Evolutionary conservation across 257 asterid species (phyloP).

Genomic region (Rauvolfia tetraphylla): DNA sequence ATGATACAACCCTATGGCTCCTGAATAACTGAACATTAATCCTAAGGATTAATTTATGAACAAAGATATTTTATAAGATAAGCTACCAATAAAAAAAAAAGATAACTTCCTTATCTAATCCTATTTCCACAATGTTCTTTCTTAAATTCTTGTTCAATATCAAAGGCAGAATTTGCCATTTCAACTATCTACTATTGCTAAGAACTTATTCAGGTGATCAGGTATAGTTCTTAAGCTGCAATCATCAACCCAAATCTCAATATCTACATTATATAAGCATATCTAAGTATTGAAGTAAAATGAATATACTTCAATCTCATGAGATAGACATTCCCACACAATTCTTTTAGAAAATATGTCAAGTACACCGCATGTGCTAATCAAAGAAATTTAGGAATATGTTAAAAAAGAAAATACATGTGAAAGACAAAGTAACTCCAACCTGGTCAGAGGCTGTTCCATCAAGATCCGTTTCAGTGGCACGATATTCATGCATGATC

Average conservation of each 20-base stretch:
- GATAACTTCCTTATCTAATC: neutral
- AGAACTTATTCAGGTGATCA: neutral
- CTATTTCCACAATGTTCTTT: neutral
- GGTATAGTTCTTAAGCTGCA: neutral
- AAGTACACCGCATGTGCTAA: neutral
- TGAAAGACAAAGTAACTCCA: slow-evolving; percentile 5
- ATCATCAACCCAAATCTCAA: neutral
- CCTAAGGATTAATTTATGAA: neutral
- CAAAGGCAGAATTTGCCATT: neutral
- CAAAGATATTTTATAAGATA: neutral
- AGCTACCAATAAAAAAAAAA: neutral
- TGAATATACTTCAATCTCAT: neutral
- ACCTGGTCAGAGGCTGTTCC: slow-evolving; percentile 83
- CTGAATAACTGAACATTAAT: neutral
- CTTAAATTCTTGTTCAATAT: neutral
- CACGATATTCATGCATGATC: slow-evolving; percentile 89
- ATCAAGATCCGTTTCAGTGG: slow-evolving; percentile 78
- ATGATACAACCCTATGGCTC: neutral
- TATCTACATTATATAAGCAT: neutral
- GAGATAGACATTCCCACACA: neutral
- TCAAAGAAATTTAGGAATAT: neutral
- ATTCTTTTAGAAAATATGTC: neutral
- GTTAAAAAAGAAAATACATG: neutral
- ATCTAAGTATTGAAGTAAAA: neutral
- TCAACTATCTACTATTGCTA: neutral